Conservation (phyloP, 805 yeast genomes). For the Hanseniaspora lachancei region DNA sequence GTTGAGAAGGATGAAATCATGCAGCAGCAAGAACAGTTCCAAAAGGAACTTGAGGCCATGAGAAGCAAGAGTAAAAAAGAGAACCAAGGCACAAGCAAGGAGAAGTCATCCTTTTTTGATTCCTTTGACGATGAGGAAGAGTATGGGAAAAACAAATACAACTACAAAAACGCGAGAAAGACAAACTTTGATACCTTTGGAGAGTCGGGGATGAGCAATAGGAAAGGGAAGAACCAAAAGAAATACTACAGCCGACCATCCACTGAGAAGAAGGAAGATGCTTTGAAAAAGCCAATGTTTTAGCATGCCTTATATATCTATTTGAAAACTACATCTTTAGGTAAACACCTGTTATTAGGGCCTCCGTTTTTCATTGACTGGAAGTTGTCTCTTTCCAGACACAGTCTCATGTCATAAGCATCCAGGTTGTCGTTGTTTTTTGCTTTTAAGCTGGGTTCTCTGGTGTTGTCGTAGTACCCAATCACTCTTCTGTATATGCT, state of each 20-base stretch:
- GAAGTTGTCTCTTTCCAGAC: conserved; percentile 44
- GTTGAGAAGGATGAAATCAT: neutral
- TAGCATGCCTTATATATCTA: neutral
- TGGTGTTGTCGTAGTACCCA: conserved; percentile 59
- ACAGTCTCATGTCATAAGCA: conserved; percentile 78
- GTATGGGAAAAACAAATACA: conserved; percentile 13
- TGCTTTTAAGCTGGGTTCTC: conserved; percentile 19
- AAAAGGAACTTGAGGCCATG: conserved; percentile 12
- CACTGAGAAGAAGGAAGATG: neutral
- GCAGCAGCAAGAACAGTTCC: conserved; percentile 7
- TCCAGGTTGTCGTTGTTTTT: conserved; percentile 54
- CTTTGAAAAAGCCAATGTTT: neutral
- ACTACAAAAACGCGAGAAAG: conserved; percentile 41
- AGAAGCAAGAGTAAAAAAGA: neutral
- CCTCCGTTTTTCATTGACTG: conserved; percentile 49
- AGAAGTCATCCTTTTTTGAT: conserved; percentile 3
- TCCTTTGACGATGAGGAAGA: conserved; percentile 18
- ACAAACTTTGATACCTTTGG: conserved; percentile 79
- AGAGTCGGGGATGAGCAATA: conserved; percentile 39
- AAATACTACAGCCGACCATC: conserved; percentile 4
- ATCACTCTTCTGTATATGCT: conserved; percentile 74
- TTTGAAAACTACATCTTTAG: conserved; percentile 52
- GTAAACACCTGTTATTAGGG: conserved; percentile 43
- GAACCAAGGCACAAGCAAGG: neutral
- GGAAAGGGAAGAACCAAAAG: conserved; percentile 17